Evolutionary conservation across 108 stramenopile genomes (phyloP), one percentile per base, ranked within the genome.

Genomic region (Cyclotella baltica): DNA sequence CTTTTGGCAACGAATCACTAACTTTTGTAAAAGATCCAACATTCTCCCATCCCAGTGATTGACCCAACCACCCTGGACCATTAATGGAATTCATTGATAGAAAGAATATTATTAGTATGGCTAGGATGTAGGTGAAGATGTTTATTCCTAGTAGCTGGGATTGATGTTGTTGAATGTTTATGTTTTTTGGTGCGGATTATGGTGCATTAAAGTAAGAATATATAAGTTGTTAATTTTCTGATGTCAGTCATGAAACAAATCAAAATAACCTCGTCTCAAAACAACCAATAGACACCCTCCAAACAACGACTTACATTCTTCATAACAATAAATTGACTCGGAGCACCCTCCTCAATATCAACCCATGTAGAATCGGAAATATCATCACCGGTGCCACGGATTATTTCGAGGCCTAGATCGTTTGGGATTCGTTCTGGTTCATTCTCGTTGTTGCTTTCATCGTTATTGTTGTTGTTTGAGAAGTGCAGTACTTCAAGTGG

Each of bases 11-110:
- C 2, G 88, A 77, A 50, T 83, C 78, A 28, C 88, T 86, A 27
- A 89, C 83, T 69, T 87, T 88, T 25, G 83, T 76, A 74, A 93
- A 86, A 18, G 79, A 73, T 13, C 91, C 93, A 1, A 89, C 88
- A 52, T 89, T 86, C 73, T 84, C 76, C 68, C 88, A 79, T 0
- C 93, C 91, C 30, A 90, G 59, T 11, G 67, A 47, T 56, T 85
- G 83, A 15, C 93, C 93, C 50, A 94, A 53, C 93, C 93, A 94
- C n/a, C 93, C 93, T 18, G 90, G 90, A 58, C 93, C 93, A 3
- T 85, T 59, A 9, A 86, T 47, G 15, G 78, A 29, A 69, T 94
- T 94, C 87, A 89, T 83, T 47, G 73, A 69, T 20, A 92, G 67
- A 53, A 94, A 90, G 58, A 90, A 86, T 9, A 73, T 71, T 52